A percentile compares a stretch with the other conserved stretches of the same genome.
These are phyloP conservation scores for Baeospora myosura DNA, from an alignment of 1,284 basidiomycete species.

Conservation along the genomic window DNA sequence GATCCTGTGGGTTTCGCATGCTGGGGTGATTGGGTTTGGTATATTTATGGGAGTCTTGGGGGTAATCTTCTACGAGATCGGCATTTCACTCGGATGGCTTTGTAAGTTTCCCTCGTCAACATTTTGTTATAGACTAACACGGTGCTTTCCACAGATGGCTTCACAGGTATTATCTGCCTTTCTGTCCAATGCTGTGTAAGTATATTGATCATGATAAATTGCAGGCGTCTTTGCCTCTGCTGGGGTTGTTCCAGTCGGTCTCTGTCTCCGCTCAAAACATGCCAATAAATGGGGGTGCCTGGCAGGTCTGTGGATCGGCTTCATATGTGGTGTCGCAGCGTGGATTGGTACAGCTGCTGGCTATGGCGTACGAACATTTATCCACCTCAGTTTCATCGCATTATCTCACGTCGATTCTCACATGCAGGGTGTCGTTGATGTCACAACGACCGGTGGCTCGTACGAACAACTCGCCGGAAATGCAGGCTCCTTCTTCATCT, in stretches of 20 bases:
- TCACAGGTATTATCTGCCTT: no score
- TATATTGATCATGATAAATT: no score
- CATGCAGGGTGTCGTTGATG: slow-evolving; percentile 10
- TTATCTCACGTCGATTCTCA: background rate
- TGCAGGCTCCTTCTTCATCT: slow-evolving; percentile 19
- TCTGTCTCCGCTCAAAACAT: slow-evolving; percentile 9
- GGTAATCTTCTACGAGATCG: slow-evolving; percentile 91
- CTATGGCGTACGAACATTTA: slow-evolving; percentile 6
- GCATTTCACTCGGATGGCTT: slow-evolving; percentile 73
- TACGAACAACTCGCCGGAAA: slow-evolving; percentile 20
- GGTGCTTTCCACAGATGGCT: background rate
- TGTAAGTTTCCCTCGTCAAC: slow-evolving; percentile 5
- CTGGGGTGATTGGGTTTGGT: slow-evolving; percentile 10
- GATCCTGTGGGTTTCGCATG: slow-evolving; percentile 12
- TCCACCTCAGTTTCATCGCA: background rate
- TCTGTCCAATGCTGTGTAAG: no score
- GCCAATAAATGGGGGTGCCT: slow-evolving; percentile 14
- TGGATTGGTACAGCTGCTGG: slow-evolving; percentile 12
- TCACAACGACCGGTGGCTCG: slow-evolving; percentile 14
- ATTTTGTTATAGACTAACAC: background rate
- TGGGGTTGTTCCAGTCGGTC: slow-evolving; percentile 12
- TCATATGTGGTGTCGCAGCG: slow-evolving; percentile 11
- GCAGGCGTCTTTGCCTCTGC: slow-evolving; percentile 12
- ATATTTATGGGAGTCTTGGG: slow-evolving; percentile 31
- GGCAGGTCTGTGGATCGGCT: slow-evolving; percentile 12